Base-by-base conservation (phyloP, 129 eudicot genomes). In the Calendula officinalis region DNA sequence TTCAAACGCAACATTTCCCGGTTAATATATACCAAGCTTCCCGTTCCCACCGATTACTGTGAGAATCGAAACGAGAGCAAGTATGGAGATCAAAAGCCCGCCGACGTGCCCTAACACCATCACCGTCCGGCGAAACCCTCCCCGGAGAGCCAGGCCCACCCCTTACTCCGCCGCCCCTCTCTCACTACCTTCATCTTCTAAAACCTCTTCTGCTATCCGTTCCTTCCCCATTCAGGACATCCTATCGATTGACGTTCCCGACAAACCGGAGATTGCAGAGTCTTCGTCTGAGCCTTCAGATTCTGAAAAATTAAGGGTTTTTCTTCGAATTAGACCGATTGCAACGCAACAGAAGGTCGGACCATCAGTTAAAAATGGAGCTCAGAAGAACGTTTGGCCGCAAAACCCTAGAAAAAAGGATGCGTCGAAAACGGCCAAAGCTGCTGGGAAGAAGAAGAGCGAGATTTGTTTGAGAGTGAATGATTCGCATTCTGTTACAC, bases 71-170 rank as follows among this genome's bases (percentile, higher is more conserved):
- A 22, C 30, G 30, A 22, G 30, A 22, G 30, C 30, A 22, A 22
- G 30, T 22, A 84, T 79, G 85, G 87, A 84, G 35, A 32, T 50
- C 16, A 77, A 70, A 3, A 76, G 78, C 39, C 84, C 94, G 1
- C 77, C 73, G 30, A 71, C 83, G 3, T 80, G 74, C 62, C 94
- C 95, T 3, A 32, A 49, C 69, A 79, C 91, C 69, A 63, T 83
- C 55, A 86, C 97, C 58, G 64, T 86, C 63, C 97, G 97, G 10
- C 80, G 97, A 4, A 90, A 90, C 54, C 97, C 97, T 3, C 84
- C 57, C 5, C 83, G 97, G 12, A 49, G 73, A 68, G 97, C 91
- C 17, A 69, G 95, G 7, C 64, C 97, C 0, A 81, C 91, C 0
- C 91, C 97, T 0, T 36, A 80, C 55, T 68, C 90, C 70, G 67